Base-by-base conservation (phyloP, 73 alveolate species). In the Loxodes magnus region DNA sequence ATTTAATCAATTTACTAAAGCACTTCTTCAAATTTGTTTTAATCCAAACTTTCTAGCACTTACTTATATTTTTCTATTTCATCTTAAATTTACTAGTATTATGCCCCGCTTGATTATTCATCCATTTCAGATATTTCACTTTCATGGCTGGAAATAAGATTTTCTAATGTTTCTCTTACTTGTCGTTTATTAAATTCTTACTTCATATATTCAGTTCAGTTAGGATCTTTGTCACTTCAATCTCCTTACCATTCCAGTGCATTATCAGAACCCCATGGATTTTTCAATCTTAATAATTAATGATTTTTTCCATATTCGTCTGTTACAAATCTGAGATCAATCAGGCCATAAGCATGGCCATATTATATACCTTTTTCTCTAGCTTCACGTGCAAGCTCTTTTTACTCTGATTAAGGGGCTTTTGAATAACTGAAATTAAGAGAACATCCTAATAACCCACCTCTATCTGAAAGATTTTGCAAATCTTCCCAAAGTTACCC, bases 251-350 rank as follows among this genome's bases (percentile, higher is more conserved):
- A 46, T 24, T 46, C 59, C 59, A 46, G 22, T n/a, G 22, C 27
- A 46, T 46, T 46, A 17, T 46, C 83, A 44, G 79, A 77, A 26
- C 99, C 99, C 99, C 99, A 94, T 2, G 99, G 99, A 73, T 94
- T 94, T 57, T 96, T 87, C 17, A 93, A 61, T 48, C 96, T 71
- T 35, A 93, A 66, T 22, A 94, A 46, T 51, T 74, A 63, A 43
- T 79, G 74, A 35, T 76, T 66, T 10, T 64, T 58, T 10, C n/a
- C 59, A 10, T n/a, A 16, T 10, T 7, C 52, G 60, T 1, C 51
- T n/a, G 59, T 37, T 9, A 93, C 71, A 58, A 90, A 95, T 59
- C 92, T 77, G 6, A 87, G 74, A 79, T 93, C 97, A 31, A 87
- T 69, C 5, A 93, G 72, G 3, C 96, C 92, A 71, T 93, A 93